These are phyloP conservation scores for Moesziomyces antarcticus DNA, from an alignment of 1,284 basidiomycete genomes.

Conservation along the genomic window DNA sequence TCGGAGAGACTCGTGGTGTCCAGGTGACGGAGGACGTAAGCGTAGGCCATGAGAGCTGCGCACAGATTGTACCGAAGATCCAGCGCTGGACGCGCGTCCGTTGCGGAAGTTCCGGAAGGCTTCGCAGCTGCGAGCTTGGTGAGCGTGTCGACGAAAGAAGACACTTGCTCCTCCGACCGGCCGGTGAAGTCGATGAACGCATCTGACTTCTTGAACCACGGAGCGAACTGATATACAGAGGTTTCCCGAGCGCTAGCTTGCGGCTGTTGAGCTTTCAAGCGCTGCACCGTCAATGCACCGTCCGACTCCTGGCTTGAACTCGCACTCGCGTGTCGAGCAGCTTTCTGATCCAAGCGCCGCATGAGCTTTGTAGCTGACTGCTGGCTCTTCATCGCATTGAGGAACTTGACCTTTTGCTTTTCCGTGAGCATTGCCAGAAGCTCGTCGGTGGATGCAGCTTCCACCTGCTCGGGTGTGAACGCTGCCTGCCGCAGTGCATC, in stretches of 20 bases:
- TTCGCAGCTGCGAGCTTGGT: conserved; percentile 5
- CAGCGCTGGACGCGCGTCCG: background rate
- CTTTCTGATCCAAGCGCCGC: conserved; percentile 22
- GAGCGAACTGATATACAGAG: conserved; percentile 10
- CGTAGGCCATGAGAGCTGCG: conserved; percentile 48
- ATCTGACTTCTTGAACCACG: conserved; percentile 27
- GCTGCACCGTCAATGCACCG: conserved; percentile 3
- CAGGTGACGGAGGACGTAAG: conserved; percentile 46
- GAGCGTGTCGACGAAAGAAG: conserved; percentile 12
- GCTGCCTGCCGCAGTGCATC: conserved; percentile 1
- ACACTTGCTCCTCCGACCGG: background rate
- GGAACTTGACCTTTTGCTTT: conserved; percentile 35
- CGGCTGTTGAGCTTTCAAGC: background rate
- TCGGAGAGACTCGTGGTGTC: conserved; percentile 37
- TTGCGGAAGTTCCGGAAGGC: background rate
- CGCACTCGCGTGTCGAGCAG: conserved; percentile 1
- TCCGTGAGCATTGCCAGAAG: conserved; percentile 49
- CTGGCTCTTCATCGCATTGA: conserved; percentile 26
- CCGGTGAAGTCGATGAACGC: conserved; percentile 5
- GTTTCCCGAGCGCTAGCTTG: background rate
- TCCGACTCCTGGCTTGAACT: background rate
- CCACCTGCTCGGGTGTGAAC: conserved; percentile 18
- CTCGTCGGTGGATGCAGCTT: conserved; percentile 28
- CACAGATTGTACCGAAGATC: conserved; percentile 46
- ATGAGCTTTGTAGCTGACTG: conserved; percentile 26